Base-by-base conservation (phyloP, 2,329 filamentous ascomycete species). In the Macrophomina tecta region DNA sequence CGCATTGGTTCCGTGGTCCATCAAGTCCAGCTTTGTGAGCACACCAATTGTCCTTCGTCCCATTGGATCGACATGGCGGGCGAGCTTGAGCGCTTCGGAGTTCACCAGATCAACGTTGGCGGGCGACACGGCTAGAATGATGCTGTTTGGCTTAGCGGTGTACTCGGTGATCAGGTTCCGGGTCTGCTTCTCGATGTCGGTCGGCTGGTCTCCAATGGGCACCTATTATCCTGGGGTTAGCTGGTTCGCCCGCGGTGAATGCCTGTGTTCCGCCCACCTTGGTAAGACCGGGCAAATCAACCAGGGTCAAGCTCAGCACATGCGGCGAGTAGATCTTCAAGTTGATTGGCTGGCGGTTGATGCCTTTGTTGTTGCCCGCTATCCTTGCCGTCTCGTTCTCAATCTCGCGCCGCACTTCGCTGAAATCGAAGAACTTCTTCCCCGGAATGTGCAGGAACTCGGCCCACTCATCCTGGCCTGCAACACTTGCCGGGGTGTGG, bases 91-190 rank as follows among this genome's bases (percentile, higher is more conserved):
- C 7, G 95, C 94, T 79, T 99, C 95, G 7, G 95, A 99, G 80
- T 99, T 99, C 77, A 98, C 95, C 73, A 99, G 90, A 77, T 99
- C 95, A 75, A 98, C 94, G 75, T 99, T 99, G 64, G 95, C 95
- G 18, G 95, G 94, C 12, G 95, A 98, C 30, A 99, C 95, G 38
- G 95, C 95, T 63, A 99, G 87, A 70, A 99, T 90, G 75, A 99
- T 97, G 81, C 94, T 97, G 85, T 99, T 99, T 14, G 95, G 94
- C 82, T 99, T 99, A 67, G 94, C 94, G 75, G 98, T 99, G 78
- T 97, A 99, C 82, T 99, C 95, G 66, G 94, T 91, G 74, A 99
- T 98, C 73, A 99, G 87, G 72, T 93, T 97, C 70, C 94, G 89
- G 38, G 95, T 99, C 82, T 99, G 95, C 81, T 97, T 98, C 84